Conservation (phyloP, 2,329 filamentous ascomycete genomes). For the Paramyrothecium roridum region DNA sequence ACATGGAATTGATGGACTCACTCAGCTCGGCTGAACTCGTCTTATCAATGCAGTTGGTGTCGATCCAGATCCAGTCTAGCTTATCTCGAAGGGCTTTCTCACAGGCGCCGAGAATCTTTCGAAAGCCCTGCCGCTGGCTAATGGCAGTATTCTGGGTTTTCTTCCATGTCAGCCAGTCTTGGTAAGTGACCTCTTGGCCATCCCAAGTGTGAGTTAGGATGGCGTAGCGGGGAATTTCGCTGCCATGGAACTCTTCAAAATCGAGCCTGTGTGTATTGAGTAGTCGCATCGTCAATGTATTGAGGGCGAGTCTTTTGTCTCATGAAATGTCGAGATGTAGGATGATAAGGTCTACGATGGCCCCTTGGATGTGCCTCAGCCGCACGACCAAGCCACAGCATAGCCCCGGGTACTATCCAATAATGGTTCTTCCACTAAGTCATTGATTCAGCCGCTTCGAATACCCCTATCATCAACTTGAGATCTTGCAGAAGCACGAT, state of each 20-base stretch:
- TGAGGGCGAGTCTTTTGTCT: too few relatives aligned
- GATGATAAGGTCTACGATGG: too few relatives aligned
- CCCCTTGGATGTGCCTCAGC: too few relatives aligned
- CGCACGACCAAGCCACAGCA: too few relatives aligned
- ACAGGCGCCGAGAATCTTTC: not conserved
- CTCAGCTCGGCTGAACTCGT: not conserved
- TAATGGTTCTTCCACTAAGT: too few relatives aligned
- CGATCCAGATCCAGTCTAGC: not conserved
- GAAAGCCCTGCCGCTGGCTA: not conserved
- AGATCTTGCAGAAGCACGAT: too few relatives aligned
- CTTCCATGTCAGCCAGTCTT: not conserved
- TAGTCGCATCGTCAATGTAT: too few relatives aligned
- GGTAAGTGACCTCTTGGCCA: not conserved
- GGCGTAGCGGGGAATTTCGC: not conserved
- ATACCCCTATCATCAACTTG: too few relatives aligned
- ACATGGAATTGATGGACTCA: slow-evolving; percentile 1
- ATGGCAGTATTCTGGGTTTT: not conserved
- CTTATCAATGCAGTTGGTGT: not conserved
- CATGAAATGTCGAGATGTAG: too few relatives aligned
- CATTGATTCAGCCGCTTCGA: too few relatives aligned
- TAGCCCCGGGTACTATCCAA: too few relatives aligned
- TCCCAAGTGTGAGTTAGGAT: slow-evolving; percentile 1
- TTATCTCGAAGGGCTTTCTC: not conserved
- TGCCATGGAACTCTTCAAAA: not conserved
- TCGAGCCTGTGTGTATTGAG: not conserved